A percentile compares a stretch with the other conserved stretches of the same genome.
Conservation (phyloP, 176 grass and related monocot species). For the Echinochloa phyllopogon region DNA sequence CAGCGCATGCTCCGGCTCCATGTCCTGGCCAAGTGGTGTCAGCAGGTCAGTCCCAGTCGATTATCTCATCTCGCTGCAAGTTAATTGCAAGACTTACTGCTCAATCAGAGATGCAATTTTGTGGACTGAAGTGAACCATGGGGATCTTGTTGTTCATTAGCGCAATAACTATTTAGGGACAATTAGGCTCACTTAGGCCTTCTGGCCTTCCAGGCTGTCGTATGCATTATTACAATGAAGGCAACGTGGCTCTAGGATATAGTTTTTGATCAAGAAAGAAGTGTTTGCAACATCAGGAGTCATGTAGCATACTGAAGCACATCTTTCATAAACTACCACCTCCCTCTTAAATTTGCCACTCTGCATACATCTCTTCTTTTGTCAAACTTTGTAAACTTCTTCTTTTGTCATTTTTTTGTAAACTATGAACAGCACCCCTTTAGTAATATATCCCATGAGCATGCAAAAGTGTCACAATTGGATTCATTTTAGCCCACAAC, state of each 20-base stretch:
- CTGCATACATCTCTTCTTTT: background rate
- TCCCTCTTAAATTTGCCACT: background rate
- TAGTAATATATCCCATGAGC: background rate
- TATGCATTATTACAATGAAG: slow-evolving; percentile 19
- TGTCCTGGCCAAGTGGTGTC: slow-evolving; percentile 98
- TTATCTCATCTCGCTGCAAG: background rate
- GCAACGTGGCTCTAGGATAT: background rate
- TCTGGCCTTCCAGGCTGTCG: background rate
- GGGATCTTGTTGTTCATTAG: background rate
- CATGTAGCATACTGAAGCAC: background rate
- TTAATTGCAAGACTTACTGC: background rate
- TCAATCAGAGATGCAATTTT: slow-evolving; percentile 16
- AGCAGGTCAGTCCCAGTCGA: slow-evolving; percentile 58
- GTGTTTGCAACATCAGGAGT: slow-evolving; percentile 17
- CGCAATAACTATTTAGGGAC: background rate
- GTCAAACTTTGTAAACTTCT: background rate
- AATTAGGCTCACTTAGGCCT: slow-evolving; percentile 7
- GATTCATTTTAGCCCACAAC: background rate
- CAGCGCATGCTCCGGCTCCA: slow-evolving; percentile 99
- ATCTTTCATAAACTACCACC: background rate
- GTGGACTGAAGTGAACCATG: background rate
- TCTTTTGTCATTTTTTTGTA: background rate
- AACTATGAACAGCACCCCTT: background rate
- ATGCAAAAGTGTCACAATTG: background rate
- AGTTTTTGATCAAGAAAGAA: slow-evolving; percentile 30